Conservation (phyloP, 2,329 filamentous ascomycete genomes). For the Xylaria sp. region DNA sequence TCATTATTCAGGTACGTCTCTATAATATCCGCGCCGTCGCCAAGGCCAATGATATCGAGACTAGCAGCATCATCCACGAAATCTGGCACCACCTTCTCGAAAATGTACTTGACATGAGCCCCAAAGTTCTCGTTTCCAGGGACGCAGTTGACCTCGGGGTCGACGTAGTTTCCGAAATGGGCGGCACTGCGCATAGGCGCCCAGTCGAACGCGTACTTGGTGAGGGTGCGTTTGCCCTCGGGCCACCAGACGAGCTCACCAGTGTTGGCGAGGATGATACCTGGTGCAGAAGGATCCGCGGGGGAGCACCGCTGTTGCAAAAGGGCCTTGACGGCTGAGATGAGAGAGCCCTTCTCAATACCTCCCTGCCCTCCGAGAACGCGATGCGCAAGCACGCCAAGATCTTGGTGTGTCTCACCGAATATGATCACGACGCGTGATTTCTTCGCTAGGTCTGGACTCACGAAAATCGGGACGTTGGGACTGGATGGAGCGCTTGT, state of each 20-base stretch:
- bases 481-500: constrained; percentile 56
- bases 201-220: constrained; percentile 63
- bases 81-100: constrained; percentile 68
- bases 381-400: constrained; percentile 79
- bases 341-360: constrained; percentile 74
- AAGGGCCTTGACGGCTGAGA: constrained; percentile 68
- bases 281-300: constrained; percentile 55
- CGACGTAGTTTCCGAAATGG: constrained; percentile 63
- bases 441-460: constrained; percentile 61
- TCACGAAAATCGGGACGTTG: constrained; percentile 75
- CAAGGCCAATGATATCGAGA: constrained; percentile 77
- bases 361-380: constrained; percentile 70
- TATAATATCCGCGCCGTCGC: constrained; percentile 70
- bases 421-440: constrained; percentile 77
- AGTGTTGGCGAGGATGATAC: constrained; percentile 79
- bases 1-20: constrained; percentile 67
- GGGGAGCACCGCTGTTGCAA: constrained; percentile 50
- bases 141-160: constrained; percentile 68
- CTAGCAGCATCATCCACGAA: constrained; percentile 60
- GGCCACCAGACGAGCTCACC: constrained; percentile 83
- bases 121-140: constrained; percentile 64
- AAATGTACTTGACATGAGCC: constrained; percentile 74
- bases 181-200: constrained; percentile 72
- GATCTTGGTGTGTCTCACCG: constrained; percentile 75
- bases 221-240: constrained; percentile 68